Evolutionary conservation across 2,329 filamentous ascomycete species (phyloP), one percentile per base, ranked within the genome.

Genomic region (Claviceps monticola): DNA sequence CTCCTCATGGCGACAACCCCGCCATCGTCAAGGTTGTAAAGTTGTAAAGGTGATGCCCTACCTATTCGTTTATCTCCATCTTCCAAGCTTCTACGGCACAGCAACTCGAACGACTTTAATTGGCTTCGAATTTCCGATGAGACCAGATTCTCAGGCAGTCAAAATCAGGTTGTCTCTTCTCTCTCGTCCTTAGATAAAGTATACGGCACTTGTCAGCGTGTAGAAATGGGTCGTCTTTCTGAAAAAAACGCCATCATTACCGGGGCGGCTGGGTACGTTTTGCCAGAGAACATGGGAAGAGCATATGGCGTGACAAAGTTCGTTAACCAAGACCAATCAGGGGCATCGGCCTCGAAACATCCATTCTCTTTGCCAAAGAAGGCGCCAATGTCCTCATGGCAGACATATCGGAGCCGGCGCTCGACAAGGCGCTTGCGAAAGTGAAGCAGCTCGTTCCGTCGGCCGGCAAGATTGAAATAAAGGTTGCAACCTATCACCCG

Each of bases 261-360:
- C 51, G 88, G 88, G 63, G 88, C 85, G 58, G 88, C 83, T 62
- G 87, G 88, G 88, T 94, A 78, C 16, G 48, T 38, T 37, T 55
- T 41, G 61, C 51, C 4, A 36, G 6, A 51, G 16, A 3, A 39
- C 9, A 17, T 5, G 34, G 5, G 5, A 34, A 11, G 9, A n/a
- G 4, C 5, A 14, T 6, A 4, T n/a, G 45, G 11, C n/a, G 11
- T 9, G 23, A 45, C 6, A 29, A 26, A 7, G 29, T 5, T 16
- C 11, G 7, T 19, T 47, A 29, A 34, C 39, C 14, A 29, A 7
- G 5, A 17, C 17, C 3, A 21, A 29, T 17, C 62, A 90, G 90
- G 63, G 90, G 90, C 63, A 96, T 96, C 63, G 90, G 90, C 58
- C 84, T 96, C 48, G 89, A 96, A 73, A 95, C 90, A 2, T 80